Percentiles rank a stretch among this genome's conserved stretches.
phyloP scores from a whole-genome alignment of 306 rosid genomes.

The Sphenostylis stenocarpa region DNA sequence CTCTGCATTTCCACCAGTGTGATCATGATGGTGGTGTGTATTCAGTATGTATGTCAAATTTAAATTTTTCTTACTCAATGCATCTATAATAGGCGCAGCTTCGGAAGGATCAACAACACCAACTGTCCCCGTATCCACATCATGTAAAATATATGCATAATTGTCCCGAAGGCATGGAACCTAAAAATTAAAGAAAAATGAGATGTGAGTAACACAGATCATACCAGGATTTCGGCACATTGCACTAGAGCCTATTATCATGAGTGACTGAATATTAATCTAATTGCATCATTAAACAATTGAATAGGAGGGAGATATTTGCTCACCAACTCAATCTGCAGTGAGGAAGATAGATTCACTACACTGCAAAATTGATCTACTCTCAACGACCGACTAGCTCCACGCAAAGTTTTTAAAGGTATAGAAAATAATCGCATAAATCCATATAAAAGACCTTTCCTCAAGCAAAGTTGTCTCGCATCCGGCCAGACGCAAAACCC shows the following conservation, averaged over 20 bases:
- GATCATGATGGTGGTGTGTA: slow-evolving; percentile 93
- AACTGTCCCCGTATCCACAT: slow-evolving; percentile 91
- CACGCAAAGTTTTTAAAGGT: slow-evolving; percentile 83
- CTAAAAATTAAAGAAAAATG: slow-evolving; percentile 45
- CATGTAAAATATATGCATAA: slow-evolving; percentile 90
- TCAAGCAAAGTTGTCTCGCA: slow-evolving; percentile 67
- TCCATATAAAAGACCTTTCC: slow-evolving; percentile 81
- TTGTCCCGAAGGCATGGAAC: slow-evolving; percentile 92
- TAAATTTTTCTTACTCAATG: slow-evolving; percentile 69
- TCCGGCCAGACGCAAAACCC: slow-evolving; percentile 78
- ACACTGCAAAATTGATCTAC: slow-evolving; percentile 94
- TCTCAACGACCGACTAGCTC: slow-evolving; percentile 83
- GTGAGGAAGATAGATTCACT: slow-evolving; percentile 70
- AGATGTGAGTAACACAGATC: neutral
- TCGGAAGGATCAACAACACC: slow-evolving; percentile 99
- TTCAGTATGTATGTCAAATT: slow-evolving; percentile 92
- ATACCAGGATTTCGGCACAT: neutral
- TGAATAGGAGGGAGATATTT: neutral
- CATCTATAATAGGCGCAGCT: slow-evolving; percentile 80
- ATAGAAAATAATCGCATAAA: slow-evolving; percentile 68
- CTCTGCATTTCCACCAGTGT: slow-evolving; percentile 89
- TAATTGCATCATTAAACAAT: neutral
- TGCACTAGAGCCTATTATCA: slow-evolving; percentile 7
- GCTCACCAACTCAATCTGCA: slow-evolving; percentile 93
- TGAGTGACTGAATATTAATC: neutral